Evolutionary conservation across 1,139 yeast species (phyloP), one percentile per base, ranked within the genome.

Genomic region (Yamadazyma triangularis): DNA sequence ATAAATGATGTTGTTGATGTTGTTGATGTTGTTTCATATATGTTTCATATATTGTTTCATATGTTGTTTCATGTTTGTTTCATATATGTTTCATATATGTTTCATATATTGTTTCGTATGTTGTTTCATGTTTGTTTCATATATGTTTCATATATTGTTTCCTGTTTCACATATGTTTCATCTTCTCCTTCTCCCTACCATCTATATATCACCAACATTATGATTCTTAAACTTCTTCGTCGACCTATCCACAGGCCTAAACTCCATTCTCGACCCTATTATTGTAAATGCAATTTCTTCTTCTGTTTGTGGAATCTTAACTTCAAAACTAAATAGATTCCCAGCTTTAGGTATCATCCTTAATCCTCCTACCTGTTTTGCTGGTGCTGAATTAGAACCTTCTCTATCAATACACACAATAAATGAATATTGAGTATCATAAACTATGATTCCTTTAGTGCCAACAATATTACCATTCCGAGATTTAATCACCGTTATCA

Each of bases 161-260:
- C n/a, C n/a, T n/a, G n/a, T n/a, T n/a, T n/a, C n/a, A n/a, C n/a
- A n/a, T n/a, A n/a, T n/a, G n/a, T n/a, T n/a, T n/a, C n/a, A n/a
- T n/a, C n/a, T n/a, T n/a, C n/a, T n/a, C n/a, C n/a, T n/a, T n/a
- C n/a, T n/a, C n/a, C n/a, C n/a, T n/a, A n/a, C n/a, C n/a, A n/a
- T n/a, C 35, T n/a, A n/a, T n/a, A 84, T 56, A 50, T 79, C 86
- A 36, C 76, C 83, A 26, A 82, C 82, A 22, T 73, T 70, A 44
- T 81, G 91, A 37, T 78, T 74, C 56, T 89, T 89, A 65, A 88
- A 88, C 63, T 89, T 88, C 45, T 84, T 77, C 15, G 84, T 86
- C 0, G 95, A 77, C 37, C 98, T 66, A 45, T 89, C 97, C 4
- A 79, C 77, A 25, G 91, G 70, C 49, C 95, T 70, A 40, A 79